Evolutionary conservation across 257 asterid species (phyloP), one percentile per base, ranked within the genome.

Genomic region (Galeopsis tetrahit): DNA sequence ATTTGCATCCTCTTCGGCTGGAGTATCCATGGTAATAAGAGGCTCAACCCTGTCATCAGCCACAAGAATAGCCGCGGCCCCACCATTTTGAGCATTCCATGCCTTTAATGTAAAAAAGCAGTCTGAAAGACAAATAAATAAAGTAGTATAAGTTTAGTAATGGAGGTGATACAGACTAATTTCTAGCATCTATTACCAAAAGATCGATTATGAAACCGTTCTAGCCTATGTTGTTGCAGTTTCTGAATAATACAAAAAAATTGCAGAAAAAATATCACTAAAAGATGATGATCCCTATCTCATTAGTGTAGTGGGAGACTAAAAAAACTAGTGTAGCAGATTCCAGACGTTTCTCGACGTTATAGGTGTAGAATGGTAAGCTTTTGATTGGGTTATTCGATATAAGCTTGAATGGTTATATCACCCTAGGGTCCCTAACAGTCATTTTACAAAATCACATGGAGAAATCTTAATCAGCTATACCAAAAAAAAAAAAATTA

Each of bases 61-160:
- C 61, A 93, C 98, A 31, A 93, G 92, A 80, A 90, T 87, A 34
- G 98, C 98, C 10, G 98, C 98, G 3, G 96, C 98, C 77, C 98
- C 97, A 69, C 88, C 93, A 39, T 85, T 93, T 77, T 93, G 98
- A 80, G 96, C 97, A 84, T 89, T 86, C 98, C 97, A 93, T 10
- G 97, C 96, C 86, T 93, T 93, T 78, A 90, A 63, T 2, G 97
- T 90, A 79, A 93, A 93, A 74, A 74, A 90, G 84, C 98, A 90
- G 3, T 90, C 98, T 93, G 88, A 52, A 38, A 78, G 68, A 58
- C 36, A 74, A 53, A 52, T 78, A 78, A 61, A 75, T 11, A 10
- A 74, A 31, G 61, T 44, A 69, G 43, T 0, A 31, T 69, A 42
- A 44, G 51, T 10, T 55, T 3, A 36, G 44, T 28, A 44, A 5